These are phyloP conservation scores for Rhododendron ferrugineum DNA, from an alignment of 148 eudicot species.

Conservation along the genomic window DNA sequence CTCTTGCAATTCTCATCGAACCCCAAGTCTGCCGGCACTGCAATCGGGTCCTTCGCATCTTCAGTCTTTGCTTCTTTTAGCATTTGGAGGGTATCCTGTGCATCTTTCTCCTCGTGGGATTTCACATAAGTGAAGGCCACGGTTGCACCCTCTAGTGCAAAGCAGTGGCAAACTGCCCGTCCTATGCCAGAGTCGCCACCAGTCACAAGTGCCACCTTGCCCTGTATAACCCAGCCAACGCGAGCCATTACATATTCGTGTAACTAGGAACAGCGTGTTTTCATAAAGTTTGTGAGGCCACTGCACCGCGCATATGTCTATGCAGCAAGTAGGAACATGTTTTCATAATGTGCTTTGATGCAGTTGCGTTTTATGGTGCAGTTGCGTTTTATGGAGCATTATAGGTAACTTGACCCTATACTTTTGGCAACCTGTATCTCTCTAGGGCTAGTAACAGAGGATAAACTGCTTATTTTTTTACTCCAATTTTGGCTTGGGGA, in stretches of 20 bases:
- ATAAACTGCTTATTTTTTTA: neutral
- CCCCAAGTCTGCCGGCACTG: conserved; percentile 62
- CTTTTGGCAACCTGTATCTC: neutral
- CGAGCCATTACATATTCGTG: neutral
- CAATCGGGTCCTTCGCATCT: conserved; percentile 62
- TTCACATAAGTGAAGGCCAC: conserved; percentile 87
- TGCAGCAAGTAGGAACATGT: neutral
- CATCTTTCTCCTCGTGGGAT: conserved; percentile 69
- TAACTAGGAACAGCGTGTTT: too few species aligned
- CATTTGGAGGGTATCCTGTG: conserved; percentile 50
- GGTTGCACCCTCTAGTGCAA: conserved; percentile 74
- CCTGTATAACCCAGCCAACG: conserved; percentile 34
- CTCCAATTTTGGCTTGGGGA: neutral
- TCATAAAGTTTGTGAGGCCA: too few species aligned
- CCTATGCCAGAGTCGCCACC: conserved; percentile 98
- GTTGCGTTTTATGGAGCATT: neutral
- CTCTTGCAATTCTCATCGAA: conserved; percentile 66
- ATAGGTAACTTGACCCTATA: neutral
- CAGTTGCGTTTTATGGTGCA: neutral
- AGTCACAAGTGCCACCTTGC: conserved; percentile 79
- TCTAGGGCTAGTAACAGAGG: neutral
- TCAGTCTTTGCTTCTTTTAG: conserved; percentile 41
- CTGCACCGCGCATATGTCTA: neutral
- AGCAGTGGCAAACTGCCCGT: conserved; percentile 62
- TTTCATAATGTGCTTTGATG: neutral